Evolutionary conservation across 176 grass and related monocot species (phyloP).

Genomic region (Triticum turgidum): DNA sequence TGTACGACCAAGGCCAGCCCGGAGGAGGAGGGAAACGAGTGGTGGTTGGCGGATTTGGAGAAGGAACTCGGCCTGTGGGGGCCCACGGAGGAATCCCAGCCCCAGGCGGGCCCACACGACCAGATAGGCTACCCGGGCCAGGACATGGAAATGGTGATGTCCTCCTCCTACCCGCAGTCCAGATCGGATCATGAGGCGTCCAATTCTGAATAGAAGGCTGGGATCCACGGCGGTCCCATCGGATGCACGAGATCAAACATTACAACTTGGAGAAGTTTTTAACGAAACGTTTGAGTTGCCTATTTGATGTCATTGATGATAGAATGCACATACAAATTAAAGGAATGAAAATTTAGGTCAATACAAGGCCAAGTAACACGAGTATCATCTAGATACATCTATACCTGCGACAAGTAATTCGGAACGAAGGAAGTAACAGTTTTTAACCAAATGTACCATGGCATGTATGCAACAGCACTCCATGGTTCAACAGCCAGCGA

Average conservation of each 20-base stretch:
- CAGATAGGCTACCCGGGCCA: neutral
- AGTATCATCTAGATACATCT: neutral
- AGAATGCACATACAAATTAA: constrained; percentile 20
- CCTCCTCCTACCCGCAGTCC: constrained; percentile 23
- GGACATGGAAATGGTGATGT: neutral
- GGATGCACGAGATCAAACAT: neutral
- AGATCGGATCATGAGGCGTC: neutral
- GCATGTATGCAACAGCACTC: neutral
- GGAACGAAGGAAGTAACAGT: neutral
- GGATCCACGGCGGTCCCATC: neutral
- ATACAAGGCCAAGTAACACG: neutral
- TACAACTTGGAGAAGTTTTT: constrained; percentile 2
- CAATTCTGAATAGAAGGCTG: neutral
- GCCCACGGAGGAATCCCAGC: constrained; percentile 19
- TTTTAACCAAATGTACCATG: neutral
- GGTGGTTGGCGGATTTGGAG: constrained; percentile 73
- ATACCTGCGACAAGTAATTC: no score
- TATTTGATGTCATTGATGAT: neutral
- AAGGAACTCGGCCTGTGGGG: constrained; percentile 70
- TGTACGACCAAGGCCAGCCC: neutral
- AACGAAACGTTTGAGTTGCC: neutral
- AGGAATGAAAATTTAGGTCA: neutral
- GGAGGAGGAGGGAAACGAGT: constrained; percentile 27
- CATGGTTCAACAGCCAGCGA: neutral
- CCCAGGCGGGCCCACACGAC: neutral